Percentiles rank a stretch among this genome's conserved stretches.
Evolutionary conservation across 805 yeast genomes (phyloP).

Genomic region (Zygosaccharomyces gambellarensis): DNA sequence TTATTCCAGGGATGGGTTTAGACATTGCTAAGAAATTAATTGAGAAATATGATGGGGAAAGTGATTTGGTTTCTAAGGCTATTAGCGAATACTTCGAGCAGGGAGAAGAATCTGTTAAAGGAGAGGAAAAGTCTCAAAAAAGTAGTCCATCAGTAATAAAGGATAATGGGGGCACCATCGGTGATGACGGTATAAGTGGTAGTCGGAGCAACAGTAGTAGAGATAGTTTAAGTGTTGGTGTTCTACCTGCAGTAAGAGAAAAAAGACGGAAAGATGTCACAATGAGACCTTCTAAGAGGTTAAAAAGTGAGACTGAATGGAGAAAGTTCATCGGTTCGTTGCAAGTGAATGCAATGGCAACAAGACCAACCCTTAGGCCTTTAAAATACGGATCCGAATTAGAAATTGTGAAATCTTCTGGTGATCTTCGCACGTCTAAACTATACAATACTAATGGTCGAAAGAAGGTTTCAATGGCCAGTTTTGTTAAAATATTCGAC

Average conservation of each 20-base stretch:
- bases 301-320: slow-evolving; percentile 28
- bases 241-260: background rate
- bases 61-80: slow-evolving; percentile 36
- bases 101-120: slow-evolving; percentile 10
- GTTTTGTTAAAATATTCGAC: slow-evolving; percentile 34
- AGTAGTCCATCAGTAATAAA: slow-evolving; percentile 7
- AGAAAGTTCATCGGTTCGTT: slow-evolving; percentile 54
- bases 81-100: slow-evolving; percentile 38
- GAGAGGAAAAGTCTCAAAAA: background rate
- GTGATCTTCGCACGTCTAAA: slow-evolving; percentile 27
- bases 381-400: slow-evolving; percentile 42
- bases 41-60: slow-evolving; percentile 25
- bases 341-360: slow-evolving; percentile 64
- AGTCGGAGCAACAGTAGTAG: background rate
- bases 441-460: slow-evolving; percentile 23
- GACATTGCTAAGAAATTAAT: slow-evolving; percentile 23
- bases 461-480: slow-evolving; percentile 27
- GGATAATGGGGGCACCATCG: background rate
- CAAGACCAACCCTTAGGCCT: slow-evolving; percentile 53
- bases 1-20: slow-evolving; percentile 35
- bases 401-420: slow-evolving; percentile 33
- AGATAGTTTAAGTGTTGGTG: background rate
- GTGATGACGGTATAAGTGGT: background rate
- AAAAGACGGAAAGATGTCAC: slow-evolving; percentile 6
- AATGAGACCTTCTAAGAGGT: slow-evolving; percentile 9